These are phyloP conservation scores for Talaromyces sp. DNA, from an alignment of 2,329 filamentous ascomycete species.

Conservation along the genomic window DNA sequence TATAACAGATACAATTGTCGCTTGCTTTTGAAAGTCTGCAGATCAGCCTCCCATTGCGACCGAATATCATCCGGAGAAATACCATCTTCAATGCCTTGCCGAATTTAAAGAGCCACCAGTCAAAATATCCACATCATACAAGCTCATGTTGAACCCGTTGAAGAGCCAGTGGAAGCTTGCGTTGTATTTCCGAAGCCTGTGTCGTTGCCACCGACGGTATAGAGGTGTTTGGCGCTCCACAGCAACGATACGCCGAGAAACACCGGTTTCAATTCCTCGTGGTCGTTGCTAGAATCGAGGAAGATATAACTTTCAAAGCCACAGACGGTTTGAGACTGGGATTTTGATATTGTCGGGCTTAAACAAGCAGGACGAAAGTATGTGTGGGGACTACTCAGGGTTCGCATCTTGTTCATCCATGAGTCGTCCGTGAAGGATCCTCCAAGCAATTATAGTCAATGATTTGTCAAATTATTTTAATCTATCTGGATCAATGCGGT, in stretches of 20 bases:
- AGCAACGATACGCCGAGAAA: constrained; percentile 13
- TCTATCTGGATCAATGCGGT: not conserved
- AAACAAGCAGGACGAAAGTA: constrained; percentile 15
- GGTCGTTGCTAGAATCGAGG: not conserved
- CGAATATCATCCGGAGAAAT: constrained; percentile 15
- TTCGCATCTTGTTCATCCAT: constrained; percentile 9
- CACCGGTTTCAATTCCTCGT: constrained; percentile 11
- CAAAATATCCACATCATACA: constrained; percentile 15
- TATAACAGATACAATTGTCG: constrained; percentile 9
- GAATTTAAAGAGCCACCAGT: constrained; percentile 8
- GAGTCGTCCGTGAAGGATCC: constrained; percentile 8
- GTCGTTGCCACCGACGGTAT: constrained; percentile 4
- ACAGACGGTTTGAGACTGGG: constrained; percentile 12
- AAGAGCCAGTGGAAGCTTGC: constrained; percentile 17
- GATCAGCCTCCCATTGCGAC: constrained; percentile 5
- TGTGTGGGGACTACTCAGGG: constrained; percentile 6
- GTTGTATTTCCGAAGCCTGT: constrained; percentile 15
- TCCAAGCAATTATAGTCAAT: constrained; percentile 11
- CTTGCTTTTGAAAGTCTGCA: constrained; percentile 7
- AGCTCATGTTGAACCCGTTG: constrained; percentile 4
- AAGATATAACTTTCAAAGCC: constrained; percentile 13
- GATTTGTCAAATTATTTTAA: not conserved
- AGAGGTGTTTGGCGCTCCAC: constrained; percentile 15
- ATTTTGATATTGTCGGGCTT: constrained; percentile 15
- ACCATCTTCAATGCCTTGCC: constrained; percentile 13